Base-by-base conservation (phyloP, 208 protist genomes). In the Trypanosoma conorhini region DNA sequence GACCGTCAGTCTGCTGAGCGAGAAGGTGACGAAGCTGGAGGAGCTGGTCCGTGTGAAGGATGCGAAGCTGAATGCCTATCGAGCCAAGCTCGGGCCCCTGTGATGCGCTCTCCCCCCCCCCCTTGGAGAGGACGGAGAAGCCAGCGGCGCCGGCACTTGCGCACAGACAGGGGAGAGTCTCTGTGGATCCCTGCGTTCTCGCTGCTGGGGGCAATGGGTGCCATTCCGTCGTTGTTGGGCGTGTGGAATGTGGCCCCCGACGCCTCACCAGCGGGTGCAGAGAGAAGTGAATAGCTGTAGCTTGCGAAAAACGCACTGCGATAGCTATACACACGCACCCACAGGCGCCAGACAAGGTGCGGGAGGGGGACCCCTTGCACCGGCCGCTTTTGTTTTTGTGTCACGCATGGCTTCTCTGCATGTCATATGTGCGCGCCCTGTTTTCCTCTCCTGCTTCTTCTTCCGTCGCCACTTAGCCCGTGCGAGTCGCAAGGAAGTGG, bases 11-110 rank as follows among this genome's bases (percentile, higher is more conserved):
- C 91, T 97, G 72, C 77, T 98, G 13, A 93, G 91, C 33, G 80
- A 94, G 46, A 98, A 99, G 81, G 88, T 98, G 44, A 73, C 87
- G 31, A 99, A 98, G 79, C 66, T 99, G 28, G 97, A 99, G 77
- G 92, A 99, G 80, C 85, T 99, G 22, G 72, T 99, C 17, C 79
- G 87, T 21, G 80, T 99, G 21, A 99, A 99, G 81, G 97, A 99
- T 71, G 85, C 89, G 33, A 98, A 98, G 71, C 89, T 99, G 46
- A 73, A 69, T 35, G 82, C 85, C 50, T 95, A 94, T 68, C 81
- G 90, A 52, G 63, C 77, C 13, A 89, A 86, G 52, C 88, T 92
- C 58, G 87, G 89, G 13, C 62, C 63, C 19, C 46, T 74, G 1
- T 83, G 54, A 79, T 21, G 46, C 19, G 31, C 1, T 28, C 10